A percentile compares a stretch with the other conserved stretches of the same genome.
Evolutionary conservation across 129 eudicot genomes (phyloP).

Genomic region (Centella asiatica): DNA sequence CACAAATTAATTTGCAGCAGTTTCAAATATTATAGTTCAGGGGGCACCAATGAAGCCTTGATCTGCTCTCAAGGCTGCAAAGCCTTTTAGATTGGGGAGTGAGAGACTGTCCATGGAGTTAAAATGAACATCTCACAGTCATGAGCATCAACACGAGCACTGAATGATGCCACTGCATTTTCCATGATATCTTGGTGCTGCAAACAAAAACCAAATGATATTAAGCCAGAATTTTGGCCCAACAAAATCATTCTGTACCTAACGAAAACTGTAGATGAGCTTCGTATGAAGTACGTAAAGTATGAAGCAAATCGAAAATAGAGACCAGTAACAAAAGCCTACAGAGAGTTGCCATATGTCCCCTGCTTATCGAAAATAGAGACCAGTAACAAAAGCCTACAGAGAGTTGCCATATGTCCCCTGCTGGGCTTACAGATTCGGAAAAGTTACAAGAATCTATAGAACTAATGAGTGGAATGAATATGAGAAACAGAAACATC

Average conservation of each 20-base stretch:
- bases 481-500: too few species aligned
- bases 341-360: background rate
- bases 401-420: background rate
- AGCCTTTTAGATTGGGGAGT: conserved; percentile 19
- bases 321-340: too few species aligned
- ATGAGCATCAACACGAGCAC: conserved; percentile 62
- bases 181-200: conserved; percentile 51
- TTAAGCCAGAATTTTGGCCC: background rate
- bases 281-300: background rate
- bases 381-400: background rate
- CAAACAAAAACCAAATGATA: conserved; percentile 9
- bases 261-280: background rate
- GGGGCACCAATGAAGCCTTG: too few species aligned
- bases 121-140: conserved; percentile 69
- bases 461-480: too few species aligned
- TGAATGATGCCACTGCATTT: conserved; percentile 46
- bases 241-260: background rate
- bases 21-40: too few species aligned
- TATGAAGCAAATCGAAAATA: background rate
- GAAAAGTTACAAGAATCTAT: background rate
- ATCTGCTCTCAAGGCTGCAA: too few species aligned
- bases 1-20: too few species aligned
- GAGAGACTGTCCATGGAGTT: conserved; percentile 42
- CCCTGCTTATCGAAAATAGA: too few species aligned
- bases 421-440: background rate